A percentile compares a stretch with the other conserved stretches of the same genome.
phyloP scores from a whole-genome alignment of 306 rosid species.

The peach (Prunus persica) region DNA sequence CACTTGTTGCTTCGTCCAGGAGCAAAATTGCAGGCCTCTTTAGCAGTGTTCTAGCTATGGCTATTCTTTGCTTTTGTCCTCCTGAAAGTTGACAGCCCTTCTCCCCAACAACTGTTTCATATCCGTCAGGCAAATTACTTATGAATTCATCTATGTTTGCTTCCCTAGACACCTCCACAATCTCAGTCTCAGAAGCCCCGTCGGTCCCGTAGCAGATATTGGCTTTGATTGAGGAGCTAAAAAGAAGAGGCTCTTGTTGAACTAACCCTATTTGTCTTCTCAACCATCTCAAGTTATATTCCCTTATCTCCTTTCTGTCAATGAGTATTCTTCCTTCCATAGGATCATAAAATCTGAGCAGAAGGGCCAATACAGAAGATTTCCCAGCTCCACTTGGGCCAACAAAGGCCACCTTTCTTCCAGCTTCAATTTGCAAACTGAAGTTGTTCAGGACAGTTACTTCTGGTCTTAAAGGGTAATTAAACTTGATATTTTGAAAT shows the following conservation, averaged over 20 bases:
- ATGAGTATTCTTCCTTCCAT: constrained; percentile 53
- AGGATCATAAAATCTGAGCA: constrained; percentile 76
- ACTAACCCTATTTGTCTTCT: constrained; percentile 77
- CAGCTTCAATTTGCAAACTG: constrained; percentile 66
- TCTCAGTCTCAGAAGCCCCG: constrained; percentile 64
- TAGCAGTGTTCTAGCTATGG: constrained; percentile 74
- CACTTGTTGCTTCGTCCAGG: constrained; percentile 94
- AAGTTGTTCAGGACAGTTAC: constrained; percentile 60
- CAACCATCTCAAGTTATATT: constrained; percentile 72
- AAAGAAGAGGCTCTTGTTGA: constrained; percentile 88
- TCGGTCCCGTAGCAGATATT: constrained; percentile 71
- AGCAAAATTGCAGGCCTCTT: constrained; percentile 75
- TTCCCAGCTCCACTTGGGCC: constrained; percentile 93
- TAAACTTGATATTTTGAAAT: constrained; percentile 55
- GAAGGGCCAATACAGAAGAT: constrained; percentile 70
- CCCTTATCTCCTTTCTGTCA: constrained; percentile 62
- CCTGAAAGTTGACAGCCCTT: constrained; percentile 91
- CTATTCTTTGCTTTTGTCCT: constrained; percentile 92
- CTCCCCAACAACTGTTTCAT: constrained; percentile 72
- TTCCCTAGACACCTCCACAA: constrained; percentile 59
- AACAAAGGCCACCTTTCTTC: constrained; percentile 68
- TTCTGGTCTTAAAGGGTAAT: constrained; percentile 70
- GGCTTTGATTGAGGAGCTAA: constrained; percentile 66
- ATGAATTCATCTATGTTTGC: constrained; percentile 80
- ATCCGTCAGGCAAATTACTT: constrained; percentile 70